phyloP scores from a whole-genome alignment of 78 protist genomes.

The Emiliania huxleyi region DNA sequence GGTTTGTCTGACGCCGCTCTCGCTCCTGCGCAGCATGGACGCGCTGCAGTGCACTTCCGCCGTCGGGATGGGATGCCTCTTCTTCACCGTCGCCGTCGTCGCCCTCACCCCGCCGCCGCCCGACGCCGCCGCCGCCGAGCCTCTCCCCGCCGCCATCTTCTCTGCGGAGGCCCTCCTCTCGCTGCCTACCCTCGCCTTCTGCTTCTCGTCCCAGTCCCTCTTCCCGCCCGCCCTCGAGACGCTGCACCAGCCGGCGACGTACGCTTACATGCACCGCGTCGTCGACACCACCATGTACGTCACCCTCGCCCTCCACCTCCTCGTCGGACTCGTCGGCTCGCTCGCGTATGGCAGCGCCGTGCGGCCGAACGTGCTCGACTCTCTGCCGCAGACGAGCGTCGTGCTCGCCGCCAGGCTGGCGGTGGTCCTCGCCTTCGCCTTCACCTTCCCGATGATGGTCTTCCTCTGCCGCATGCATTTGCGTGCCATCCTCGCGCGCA shows the following conservation, averaged over 20 bases:
- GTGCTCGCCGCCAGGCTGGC: background rate
- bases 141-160: background rate
- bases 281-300: background rate
- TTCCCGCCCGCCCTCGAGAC: constrained; percentile 1
- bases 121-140: background rate
- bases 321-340: background rate
- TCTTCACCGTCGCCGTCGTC: background rate
- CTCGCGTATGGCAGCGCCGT: background rate
- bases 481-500: background rate
- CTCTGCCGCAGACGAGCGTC: background rate
- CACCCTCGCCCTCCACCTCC: background rate
- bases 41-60: background rate
- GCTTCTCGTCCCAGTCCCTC: background rate
- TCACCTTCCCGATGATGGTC: constrained; percentile 19
- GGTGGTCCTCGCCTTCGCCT: constrained; percentile 11
- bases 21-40: background rate
- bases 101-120: background rate
- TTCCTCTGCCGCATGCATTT: background rate
- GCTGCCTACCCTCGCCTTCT: background rate
- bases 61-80: background rate
- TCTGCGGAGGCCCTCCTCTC: background rate
- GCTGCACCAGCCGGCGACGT: constrained; percentile 15
- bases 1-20: background rate
- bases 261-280: background rate
- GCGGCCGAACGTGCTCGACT: background rate